phyloP scores from a whole-genome alignment of 148 eudicot genomes.

The Mesembryanthemum crystallinum region DNA sequence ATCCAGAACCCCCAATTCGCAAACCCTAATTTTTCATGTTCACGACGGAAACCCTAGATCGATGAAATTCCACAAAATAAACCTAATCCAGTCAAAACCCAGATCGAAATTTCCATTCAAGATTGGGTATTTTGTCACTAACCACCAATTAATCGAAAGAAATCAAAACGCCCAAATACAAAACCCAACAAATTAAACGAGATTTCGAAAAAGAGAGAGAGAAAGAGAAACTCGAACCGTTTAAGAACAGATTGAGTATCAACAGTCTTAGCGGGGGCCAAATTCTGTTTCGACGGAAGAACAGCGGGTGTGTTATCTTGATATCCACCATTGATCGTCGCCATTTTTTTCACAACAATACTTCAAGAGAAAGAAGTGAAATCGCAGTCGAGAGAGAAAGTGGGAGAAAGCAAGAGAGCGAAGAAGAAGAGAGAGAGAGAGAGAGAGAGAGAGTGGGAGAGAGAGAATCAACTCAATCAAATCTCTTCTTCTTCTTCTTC shows the following conservation, averaged over 20 bases:
- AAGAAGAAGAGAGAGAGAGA: constrained; percentile 20
- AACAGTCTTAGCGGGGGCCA: constrained; percentile 40
- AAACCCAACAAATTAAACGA: background rate
- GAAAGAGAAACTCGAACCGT: constrained; percentile 42
- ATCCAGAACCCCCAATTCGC: constrained; percentile 9
- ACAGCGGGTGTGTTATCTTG: constrained; percentile 44
- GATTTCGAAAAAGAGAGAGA: background rate
- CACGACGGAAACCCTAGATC: constrained; percentile 3
- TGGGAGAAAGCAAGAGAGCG: no score
- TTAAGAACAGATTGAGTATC: constrained; percentile 89
- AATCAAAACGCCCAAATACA: background rate
- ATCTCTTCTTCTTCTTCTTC: constrained; percentile 18
- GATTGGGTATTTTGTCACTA: no score
- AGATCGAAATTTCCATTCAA: background rate
- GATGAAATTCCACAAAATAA: constrained; percentile 4
- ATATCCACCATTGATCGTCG: constrained; percentile 40
- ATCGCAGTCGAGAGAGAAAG: background rate
- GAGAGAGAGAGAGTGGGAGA: background rate
- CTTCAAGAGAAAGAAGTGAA: background rate
- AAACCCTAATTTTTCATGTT: constrained; percentile 18
- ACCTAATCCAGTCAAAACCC: constrained; percentile 17
- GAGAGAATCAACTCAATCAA: background rate
- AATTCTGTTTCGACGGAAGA: constrained; percentile 47
- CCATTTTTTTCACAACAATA: no score
- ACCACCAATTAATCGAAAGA: background rate